Conservation (phyloP, 1,139 yeast species). For the Lizanozyma gosingica region DNA sequence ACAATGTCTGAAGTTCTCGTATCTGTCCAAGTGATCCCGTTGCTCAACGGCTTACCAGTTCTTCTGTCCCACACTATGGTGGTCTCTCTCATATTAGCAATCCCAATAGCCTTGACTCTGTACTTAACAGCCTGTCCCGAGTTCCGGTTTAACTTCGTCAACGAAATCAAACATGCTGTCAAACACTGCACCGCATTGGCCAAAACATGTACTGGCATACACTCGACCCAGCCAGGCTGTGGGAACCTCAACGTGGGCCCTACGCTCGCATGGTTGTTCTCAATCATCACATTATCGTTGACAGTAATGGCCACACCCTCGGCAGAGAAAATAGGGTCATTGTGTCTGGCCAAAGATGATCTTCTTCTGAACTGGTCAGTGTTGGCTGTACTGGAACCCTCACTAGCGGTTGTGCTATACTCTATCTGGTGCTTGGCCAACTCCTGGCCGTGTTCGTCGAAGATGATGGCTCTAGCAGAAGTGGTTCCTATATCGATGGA, state of each 20-base stretch:
- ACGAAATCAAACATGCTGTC: constrained; percentile 51
- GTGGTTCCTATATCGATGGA: constrained; percentile 92
- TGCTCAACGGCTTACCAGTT: constrained; percentile 76
- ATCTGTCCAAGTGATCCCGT: constrained; percentile 96
- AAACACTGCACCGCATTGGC: constrained; percentile 77
- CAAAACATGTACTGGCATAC: constrained; percentile 79
- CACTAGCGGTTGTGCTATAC: constrained; percentile 66
- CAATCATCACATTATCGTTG: constrained; percentile 53
- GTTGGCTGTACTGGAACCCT: constrained; percentile 39
- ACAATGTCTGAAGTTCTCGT: constrained; percentile 77
- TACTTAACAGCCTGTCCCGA: constrained; percentile 41
- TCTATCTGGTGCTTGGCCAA: constrained; percentile 86
- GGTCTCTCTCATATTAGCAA: constrained; percentile 95
- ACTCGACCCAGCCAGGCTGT: constrained; percentile 89
- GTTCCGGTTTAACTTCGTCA: constrained; percentile 44
- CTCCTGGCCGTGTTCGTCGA: constrained; percentile 65
- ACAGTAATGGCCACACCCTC: constrained; percentile 65
- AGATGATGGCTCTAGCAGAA: constrained; percentile 83
- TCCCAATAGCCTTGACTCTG: constrained; percentile 59
- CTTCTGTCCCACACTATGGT: constrained; percentile 81
- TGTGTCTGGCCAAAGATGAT: constrained; percentile 39
- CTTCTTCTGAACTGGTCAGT: constrained; percentile 46
- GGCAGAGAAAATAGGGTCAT: constrained; percentile 56
- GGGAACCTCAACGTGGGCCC: constrained; percentile 71
- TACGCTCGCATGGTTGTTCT: constrained; percentile 42